These are phyloP conservation scores for Metschnikowia continentalis DNA, from an alignment of 805 yeast genomes.

Conservation along the genomic window DNA sequence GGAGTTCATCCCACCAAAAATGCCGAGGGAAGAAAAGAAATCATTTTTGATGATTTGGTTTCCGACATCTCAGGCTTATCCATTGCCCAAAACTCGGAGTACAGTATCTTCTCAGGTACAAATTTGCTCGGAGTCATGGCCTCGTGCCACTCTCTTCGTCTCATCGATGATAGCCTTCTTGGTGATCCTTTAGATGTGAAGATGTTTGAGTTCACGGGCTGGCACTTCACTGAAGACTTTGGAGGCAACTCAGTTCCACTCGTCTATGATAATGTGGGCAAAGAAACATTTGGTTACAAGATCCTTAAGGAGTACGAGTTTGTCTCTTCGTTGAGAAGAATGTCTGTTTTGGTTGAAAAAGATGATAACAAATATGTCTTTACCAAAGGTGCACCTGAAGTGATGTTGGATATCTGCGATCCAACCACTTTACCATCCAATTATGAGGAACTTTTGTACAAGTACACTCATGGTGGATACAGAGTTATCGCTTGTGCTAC, in stretches of 20 bases:
- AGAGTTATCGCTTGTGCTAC: slow-evolving; percentile 94
- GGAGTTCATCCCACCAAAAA: slow-evolving; percentile 45
- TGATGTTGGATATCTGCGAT: slow-evolving; percentile 72
- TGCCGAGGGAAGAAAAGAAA: slow-evolving; percentile 39
- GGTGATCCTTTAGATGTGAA: slow-evolving; percentile 94
- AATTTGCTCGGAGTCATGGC: slow-evolving; percentile 47
- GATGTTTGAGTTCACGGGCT: slow-evolving; percentile 86
- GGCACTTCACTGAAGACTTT: slow-evolving; percentile 71
- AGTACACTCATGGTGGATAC: slow-evolving; percentile 89
- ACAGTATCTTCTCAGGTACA: not conserved
- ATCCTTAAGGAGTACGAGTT: slow-evolving; percentile 68
- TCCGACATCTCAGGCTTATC: slow-evolving; percentile 10
- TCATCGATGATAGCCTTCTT: slow-evolving; percentile 70
- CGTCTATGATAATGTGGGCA: slow-evolving; percentile 16
- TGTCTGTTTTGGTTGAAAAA: slow-evolving; percentile 68
- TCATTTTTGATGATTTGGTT: slow-evolving; percentile 30
- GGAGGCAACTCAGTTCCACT: slow-evolving; percentile 20
- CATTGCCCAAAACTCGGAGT: not conserved
- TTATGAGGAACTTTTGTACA: slow-evolving; percentile 67
- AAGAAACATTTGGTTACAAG: slow-evolving; percentile 22
- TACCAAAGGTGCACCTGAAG: slow-evolving; percentile 98
- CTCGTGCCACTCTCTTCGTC: slow-evolving; percentile 82
- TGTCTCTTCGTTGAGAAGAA: slow-evolving; percentile 76
- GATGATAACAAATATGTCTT: slow-evolving; percentile 28
- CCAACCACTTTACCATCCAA: slow-evolving; percentile 68